phyloP scores from a whole-genome alignment of 257 asterid species.

The Penstemon eatonii region DNA sequence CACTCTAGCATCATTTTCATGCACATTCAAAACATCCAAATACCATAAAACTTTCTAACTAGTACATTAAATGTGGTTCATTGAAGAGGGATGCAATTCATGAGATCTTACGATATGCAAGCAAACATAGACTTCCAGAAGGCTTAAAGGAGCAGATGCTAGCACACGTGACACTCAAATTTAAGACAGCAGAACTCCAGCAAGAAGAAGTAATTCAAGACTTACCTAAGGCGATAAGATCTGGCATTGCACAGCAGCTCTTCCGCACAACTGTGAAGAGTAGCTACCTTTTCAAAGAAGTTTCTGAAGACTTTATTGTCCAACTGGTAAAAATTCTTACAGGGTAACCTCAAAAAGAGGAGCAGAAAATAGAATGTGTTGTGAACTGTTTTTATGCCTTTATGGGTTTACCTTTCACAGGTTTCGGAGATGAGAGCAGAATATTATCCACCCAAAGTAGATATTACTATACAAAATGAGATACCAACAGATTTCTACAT shows the following conservation, averaged over 20 bases:
- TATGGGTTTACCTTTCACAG: constrained; percentile 37
- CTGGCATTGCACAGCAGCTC: constrained; percentile 86
- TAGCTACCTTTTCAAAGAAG: constrained; percentile 80
- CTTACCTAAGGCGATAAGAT: constrained; percentile 89
- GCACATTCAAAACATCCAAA: neutral
- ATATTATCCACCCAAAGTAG: constrained; percentile 91
- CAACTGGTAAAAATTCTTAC: constrained; percentile 56
- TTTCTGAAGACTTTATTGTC: constrained; percentile 68
- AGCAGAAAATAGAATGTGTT: too few relatives aligned
- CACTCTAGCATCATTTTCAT: neutral
- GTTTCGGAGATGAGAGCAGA: constrained; percentile 95
- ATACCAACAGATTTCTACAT: constrained; percentile 92
- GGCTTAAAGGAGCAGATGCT: constrained; percentile 83
- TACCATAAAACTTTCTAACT: neutral
- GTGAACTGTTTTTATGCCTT: too few relatives aligned
- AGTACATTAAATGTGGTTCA: neutral
- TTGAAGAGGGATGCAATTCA: constrained; percentile 79
- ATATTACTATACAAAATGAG: constrained; percentile 80
- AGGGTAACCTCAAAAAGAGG: too few relatives aligned
- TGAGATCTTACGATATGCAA: constrained; percentile 68
- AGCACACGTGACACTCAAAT: constrained; percentile 79
- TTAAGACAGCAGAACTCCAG: constrained; percentile 87
- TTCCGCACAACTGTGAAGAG: constrained; percentile 61
- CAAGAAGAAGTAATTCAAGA: constrained; percentile 82
- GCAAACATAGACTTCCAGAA: constrained; percentile 84